phyloP scores from a whole-genome alignment of 2,329 filamentous ascomycete species.

The Pseudonectria buxi region DNA sequence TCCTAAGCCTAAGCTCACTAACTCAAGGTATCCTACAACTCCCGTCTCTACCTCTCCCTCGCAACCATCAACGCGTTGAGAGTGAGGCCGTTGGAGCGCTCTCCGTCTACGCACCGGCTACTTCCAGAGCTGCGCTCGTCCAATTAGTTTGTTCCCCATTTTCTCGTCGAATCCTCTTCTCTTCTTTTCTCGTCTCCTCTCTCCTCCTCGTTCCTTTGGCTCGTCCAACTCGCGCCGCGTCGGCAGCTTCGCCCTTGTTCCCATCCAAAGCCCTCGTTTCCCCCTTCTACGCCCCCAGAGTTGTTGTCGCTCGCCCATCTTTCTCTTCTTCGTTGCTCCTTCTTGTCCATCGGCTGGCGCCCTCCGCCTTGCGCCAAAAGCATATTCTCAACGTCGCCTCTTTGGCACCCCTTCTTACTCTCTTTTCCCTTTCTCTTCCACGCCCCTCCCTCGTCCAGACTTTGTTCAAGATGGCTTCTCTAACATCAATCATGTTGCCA shows the following conservation, averaged over 20 bases:
- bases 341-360: slow-evolving; percentile 5
- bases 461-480: slow-evolving; percentile 41
- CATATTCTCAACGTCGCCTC: slow-evolving; percentile 19
- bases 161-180: slow-evolving; percentile 12
- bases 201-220: slow-evolving; percentile 14
- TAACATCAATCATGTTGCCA: slow-evolving; percentile 49
- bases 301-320: slow-evolving; percentile 7
- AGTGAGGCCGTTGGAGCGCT: slow-evolving; percentile 16
- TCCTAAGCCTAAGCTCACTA: no score
- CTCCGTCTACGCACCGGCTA: slow-evolving; percentile 16
- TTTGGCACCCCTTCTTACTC: slow-evolving; percentile 20
- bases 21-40: no score
- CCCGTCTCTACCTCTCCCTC: slow-evolving; percentile 13
- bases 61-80: slow-evolving; percentile 10
- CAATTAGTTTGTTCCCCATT: slow-evolving; percentile 28
- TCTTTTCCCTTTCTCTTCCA: slow-evolving; percentile 14
- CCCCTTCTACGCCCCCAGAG: slow-evolving; percentile 5
- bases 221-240: slow-evolving; percentile 15
- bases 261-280: slow-evolving; percentile 13
- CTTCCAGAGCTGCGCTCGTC: slow-evolving; percentile 21
- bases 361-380: slow-evolving; percentile 3
- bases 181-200: slow-evolving; percentile 16
- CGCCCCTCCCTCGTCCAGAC: slow-evolving; percentile 14
- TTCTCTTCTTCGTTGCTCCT: slow-evolving; percentile 7
- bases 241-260: slow-evolving; percentile 18